Evolutionary conservation across 768 basidiomycete genomes (phyloP), one percentile per base, ranked within the genome.

Genomic region (Pulveroboletus sp.): DNA sequence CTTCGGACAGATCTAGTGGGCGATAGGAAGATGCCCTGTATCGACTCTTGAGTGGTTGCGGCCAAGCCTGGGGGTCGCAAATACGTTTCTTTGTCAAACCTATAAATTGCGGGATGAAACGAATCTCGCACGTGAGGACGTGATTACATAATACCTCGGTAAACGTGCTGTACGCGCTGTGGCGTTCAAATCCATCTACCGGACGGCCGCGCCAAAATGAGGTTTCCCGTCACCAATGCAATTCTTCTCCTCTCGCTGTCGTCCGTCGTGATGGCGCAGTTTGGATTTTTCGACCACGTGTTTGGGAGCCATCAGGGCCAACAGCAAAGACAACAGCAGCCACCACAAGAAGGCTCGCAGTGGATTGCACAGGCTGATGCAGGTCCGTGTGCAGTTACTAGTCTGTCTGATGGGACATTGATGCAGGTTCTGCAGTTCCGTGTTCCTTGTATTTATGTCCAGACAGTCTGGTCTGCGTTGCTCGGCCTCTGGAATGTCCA

Each of bases 381-480:
- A 57, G 80, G 88, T 88, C 56, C 14, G 78, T 67, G 35, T 35
- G 27, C 27, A 35, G 14, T 1, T 6, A 45, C 8, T 36, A 26
- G 30, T 27, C 42, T 36, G 21, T 27, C 41, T 13, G 27, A 44
- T 8, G 33, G 13, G 37, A 39, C 18, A 35, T 38, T 50, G 36
- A 56, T 27, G 31, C 24, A 8, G n/a, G 43, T 45, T 24, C 6
- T 32, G 32, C n/a, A 92, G 89, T 88, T 5, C 65, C 80, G 27
- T 92, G 89, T 62, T 77, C 86, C 8, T 72, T 75, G 42, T 91
- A 91, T 62, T 71, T 91, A 17, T 91, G 89, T 63, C 89, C 86
- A 11, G 72, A 76, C 39, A 89, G 86, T 17, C 71, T 90, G 40
- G 78, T 80, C 48, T 92, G 89, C 55, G 89, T 68, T 26, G 27